Evolutionary conservation across 768 basidiomycete species (phyloP), one percentile per base, ranked within the genome.

Genomic region (Mycena albidolilacea): DNA sequence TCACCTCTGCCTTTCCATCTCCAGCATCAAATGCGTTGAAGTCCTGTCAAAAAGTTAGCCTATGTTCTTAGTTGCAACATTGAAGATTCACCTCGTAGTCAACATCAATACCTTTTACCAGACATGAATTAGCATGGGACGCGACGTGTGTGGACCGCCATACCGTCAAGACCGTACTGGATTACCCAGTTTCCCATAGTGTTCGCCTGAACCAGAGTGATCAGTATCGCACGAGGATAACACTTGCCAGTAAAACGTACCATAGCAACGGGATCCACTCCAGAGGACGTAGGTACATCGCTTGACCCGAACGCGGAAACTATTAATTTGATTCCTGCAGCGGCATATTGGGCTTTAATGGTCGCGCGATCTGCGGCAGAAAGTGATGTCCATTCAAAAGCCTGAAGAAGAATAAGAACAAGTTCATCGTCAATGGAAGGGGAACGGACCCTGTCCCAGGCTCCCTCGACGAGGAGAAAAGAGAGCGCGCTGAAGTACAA

Each of bases 101-200:
- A 44, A 94, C 90, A 78, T 93, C 93, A 50, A 93, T 89, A 60
- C 93, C 93, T 75, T 93, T 92, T 19, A 30, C 30, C 30, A 30
- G 30, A 3, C 1, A 30, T 30, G 30, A 30, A 30, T 30, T 30
- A 30, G 30, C 30, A 30, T 30, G 30, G 30, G 30, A 30, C 30
- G 3, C 30, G 30, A 30, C 30, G 30, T 30, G 30, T 30, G 30
- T 30, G 30, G 30, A 30, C 30, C 4, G 30, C 30, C 30, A 30
- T 30, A 30, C 46, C 46, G 10, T 48, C 46, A 15, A 94, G 81
- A 60, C 83, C 80, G 69, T 86, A 92, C 76, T 89, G 74, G 69
- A 87, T 88, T 11, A 93, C 92, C 84, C 86, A 95, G n/a, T 87
- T 87, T 0, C 91, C 92, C 79, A 94, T 85, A 3, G 87, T 88